A percentile compares a stretch with the other conserved stretches of the same genome.
Evolutionary conservation across 1,139 yeast genomes (phyloP).

Genomic region (Taiozyma sp.): DNA sequence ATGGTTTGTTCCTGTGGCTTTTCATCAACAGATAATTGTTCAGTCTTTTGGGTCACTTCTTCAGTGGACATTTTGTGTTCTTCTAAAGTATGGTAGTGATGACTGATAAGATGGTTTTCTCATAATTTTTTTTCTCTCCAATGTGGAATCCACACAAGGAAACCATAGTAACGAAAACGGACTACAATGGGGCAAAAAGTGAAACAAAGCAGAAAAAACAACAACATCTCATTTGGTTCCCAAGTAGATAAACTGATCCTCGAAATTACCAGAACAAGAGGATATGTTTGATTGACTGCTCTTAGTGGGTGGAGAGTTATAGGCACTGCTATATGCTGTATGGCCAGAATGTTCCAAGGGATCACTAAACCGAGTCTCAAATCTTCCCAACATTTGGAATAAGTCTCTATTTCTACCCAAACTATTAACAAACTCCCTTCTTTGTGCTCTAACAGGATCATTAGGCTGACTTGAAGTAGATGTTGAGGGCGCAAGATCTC

Average conservation of each 20-base stretch:
- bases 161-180: background rate
- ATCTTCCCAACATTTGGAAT: slow-evolving; percentile 10
- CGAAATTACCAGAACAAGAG: background rate
- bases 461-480: slow-evolving; percentile 4
- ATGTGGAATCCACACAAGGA: background rate
- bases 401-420: slow-evolving; percentile 8
- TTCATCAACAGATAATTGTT: slow-evolving; percentile 5
- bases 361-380: slow-evolving; percentile 7
- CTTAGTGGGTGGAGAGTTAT: background rate
- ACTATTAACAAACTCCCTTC: slow-evolving; percentile 3
- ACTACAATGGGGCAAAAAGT: background rate
- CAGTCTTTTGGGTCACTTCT: slow-evolving; percentile 13
- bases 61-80: slow-evolving; percentile 1
- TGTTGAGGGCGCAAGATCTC: background rate
- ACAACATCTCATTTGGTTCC: background rate
- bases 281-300: background rate
- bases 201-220: background rate
- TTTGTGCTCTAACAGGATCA: slow-evolving; percentile 4
- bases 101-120: background rate
- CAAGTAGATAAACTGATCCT: background rate
- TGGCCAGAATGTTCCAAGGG: background rate
- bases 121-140: background rate
- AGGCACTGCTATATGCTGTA: background rate
- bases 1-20: slow-evolving; percentile 52
- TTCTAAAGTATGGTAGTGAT: background rate